Conservation (phyloP, 225 moss, liverwort and hornwort genomes). For the Asterella californica region DNA sequence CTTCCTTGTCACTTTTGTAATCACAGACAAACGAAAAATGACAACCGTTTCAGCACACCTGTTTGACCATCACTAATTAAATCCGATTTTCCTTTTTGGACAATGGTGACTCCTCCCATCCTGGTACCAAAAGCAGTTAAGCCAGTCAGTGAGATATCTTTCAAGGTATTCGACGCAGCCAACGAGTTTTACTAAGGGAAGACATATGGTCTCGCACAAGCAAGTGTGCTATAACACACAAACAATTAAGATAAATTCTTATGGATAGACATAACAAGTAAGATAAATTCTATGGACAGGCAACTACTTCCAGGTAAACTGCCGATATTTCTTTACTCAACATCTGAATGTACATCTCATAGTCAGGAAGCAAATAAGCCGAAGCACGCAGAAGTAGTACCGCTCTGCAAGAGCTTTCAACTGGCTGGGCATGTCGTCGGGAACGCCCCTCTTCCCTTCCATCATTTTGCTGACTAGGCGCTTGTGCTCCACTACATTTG, state of each 20-base stretch:
- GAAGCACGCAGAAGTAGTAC: constrained; percentile 28
- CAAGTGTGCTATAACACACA: neutral
- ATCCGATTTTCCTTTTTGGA: constrained; percentile 90
- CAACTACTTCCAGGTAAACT: neutral
- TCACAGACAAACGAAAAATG: neutral
- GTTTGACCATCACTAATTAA: constrained; percentile 83
- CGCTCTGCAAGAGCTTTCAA: constrained; percentile 75
- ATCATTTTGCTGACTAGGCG: constrained; percentile 71
- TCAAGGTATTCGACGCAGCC: neutral
- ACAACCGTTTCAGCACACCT: constrained; percentile 39
- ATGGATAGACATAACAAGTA: neutral
- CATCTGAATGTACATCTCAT: neutral
- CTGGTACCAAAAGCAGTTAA: constrained; percentile 33
- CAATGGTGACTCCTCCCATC: constrained; percentile 91
- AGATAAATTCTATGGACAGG: neutral
- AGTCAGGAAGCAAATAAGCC: neutral
- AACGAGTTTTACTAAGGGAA: neutral
- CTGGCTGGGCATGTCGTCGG: constrained; percentile 65
- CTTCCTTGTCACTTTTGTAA: neutral
- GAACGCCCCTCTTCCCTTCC: constrained; percentile 40
- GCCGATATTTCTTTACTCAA: neutral
- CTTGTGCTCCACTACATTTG: constrained; percentile 86
- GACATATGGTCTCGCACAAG: neutral
- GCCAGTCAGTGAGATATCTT: neutral
- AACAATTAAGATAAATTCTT: too few relatives aligned